Base-by-base conservation (phyloP, 768 basidiomycete species). In the Mycena galericulata region DNA sequence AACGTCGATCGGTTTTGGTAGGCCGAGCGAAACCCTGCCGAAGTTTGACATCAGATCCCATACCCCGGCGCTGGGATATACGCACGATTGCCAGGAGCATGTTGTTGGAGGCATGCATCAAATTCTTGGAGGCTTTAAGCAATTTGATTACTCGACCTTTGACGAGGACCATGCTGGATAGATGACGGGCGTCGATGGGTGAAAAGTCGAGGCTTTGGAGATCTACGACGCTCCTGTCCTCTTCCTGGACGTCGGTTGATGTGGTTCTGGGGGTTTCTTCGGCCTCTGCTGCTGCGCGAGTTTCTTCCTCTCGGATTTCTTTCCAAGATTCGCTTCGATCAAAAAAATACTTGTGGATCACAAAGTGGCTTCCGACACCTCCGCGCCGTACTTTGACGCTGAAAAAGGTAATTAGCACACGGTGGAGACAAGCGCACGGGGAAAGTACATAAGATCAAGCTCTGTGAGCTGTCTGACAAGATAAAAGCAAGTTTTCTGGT, bases 401-500 rank as follows among this genome's bases (percentile, higher is more conserved):
- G 62, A 7, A 60, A 47, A 66, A 45, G 49, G 60, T 1, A 69
- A 55, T 10, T 29, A 69, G 15, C n/a, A 38, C 20, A 36, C 18
- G 0, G 36, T 38, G 43, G 15, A 49, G 63, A 58, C 27, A 50
- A 20, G 12, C 49, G 2, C 36, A 36, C 29, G 55, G 50, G 51
- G 41, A 30, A 71, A 90, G 59, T 84, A 93, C 92, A 96, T 87
- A 43, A 93, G 82, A 73, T 87, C 89, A 59, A 97, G 82, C 57
- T 91, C 89, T 3, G 90, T 84, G 20, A 97, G 82, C 71, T 93
- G 90, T 71, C 89, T 88, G 64, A 95, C 88, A 65, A 95, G 87
- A 79, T 97, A 96, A 76, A 94, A 94, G 70, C 94, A 94, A 2
- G 93, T 92, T 79, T 96, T 96, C 75, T 94, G 93, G 75, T 96